These are phyloP conservation scores for Tolypocladium tundrense DNA, from an alignment of 2,329 filamentous ascomycete species.

Conservation along the genomic window DNA sequence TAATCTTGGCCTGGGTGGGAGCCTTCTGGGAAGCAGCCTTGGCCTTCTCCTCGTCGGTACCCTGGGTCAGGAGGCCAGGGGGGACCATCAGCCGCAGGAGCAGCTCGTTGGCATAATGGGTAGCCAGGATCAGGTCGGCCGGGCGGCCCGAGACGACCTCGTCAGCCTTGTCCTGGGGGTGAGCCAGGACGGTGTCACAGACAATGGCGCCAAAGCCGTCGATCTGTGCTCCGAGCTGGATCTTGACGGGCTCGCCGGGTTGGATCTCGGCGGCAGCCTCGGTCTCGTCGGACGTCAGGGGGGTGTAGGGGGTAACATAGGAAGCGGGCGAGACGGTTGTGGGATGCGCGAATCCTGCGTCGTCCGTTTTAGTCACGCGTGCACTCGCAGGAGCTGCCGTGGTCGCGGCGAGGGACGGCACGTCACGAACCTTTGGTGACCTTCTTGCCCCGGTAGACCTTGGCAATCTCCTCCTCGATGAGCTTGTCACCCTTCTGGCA, in stretches of 20 bases:
- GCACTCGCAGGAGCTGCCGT: not conserved
- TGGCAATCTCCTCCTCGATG: conserved; percentile 82
- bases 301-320: conserved; percentile 94
- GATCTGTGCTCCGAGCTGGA: conserved; percentile 98
- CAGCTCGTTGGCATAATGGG: conserved; percentile 91
- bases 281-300: conserved; percentile 72
- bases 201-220: conserved; percentile 95
- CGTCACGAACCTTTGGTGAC: conserved; percentile 65
- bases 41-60: conserved; percentile 89
- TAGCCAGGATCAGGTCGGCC: conserved; percentile 83
- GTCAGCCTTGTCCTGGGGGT: conserved; percentile 46
- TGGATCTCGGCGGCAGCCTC: conserved; percentile 76
- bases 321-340: conserved; percentile 91
- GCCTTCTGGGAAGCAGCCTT: conserved; percentile 77
- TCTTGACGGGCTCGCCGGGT: conserved; percentile 83
- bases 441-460: conserved; percentile 99
- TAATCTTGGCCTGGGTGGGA: conserved; percentile 79
- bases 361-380: not conserved
- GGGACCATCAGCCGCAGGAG: conserved; percentile 85
- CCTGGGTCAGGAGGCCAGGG: conserved; percentile 71
- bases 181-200: conserved; percentile 80
- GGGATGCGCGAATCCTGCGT: conserved; percentile 74
- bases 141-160: conserved; percentile 63
- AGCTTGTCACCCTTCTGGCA: conserved; percentile 95
- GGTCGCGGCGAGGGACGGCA: not conserved